phyloP scores from a whole-genome alignment of 345 rosid genomes.

The Capsella bursapastoris region DNA sequence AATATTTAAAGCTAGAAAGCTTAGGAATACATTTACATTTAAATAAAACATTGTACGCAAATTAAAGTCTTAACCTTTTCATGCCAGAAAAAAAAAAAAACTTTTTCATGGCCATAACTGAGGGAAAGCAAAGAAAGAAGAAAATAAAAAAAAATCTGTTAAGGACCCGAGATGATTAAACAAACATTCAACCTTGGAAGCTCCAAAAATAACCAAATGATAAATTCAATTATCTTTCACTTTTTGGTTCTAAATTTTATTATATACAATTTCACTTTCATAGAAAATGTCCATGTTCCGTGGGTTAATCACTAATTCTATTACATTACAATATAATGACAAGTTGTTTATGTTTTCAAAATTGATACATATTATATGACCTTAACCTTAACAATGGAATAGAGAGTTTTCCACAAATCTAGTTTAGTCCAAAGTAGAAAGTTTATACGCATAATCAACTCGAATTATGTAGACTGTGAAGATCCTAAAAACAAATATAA shows the following conservation, averaged over 20 bases:
- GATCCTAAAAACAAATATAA: not conserved
- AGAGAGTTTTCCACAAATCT: conserved; percentile 7
- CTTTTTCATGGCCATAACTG: conserved; percentile 17
- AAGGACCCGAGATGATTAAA: conserved; percentile 42
- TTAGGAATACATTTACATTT: conserved; percentile 18
- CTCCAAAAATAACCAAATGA: conserved; percentile 29
- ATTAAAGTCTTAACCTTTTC: conserved; percentile 33
- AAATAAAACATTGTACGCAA: conserved; percentile 20
- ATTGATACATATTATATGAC: not conserved
- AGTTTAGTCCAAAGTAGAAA: conserved; percentile 1
- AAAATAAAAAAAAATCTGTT: not conserved
- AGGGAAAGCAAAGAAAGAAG: not conserved
- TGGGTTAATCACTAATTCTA: conserved; percentile 6
- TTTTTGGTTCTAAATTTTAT: conserved; percentile 2
- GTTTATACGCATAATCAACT: conserved; percentile 7
- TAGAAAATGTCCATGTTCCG: conserved; percentile 32
- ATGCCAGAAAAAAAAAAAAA: conserved; percentile 5
- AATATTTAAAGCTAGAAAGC: conserved; percentile 31
- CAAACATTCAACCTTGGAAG: conserved; percentile 48
- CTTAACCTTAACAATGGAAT: not conserved
- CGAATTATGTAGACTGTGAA: not conserved
- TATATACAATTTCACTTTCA: not conserved
- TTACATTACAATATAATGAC: not conserved
- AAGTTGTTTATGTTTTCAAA: not conserved
- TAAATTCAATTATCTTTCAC: conserved; percentile 23